A percentile compares a stretch with the other conserved stretches of the same genome.
Conservation (phyloP, 768 basidiomycete genomes). For the Naganishia randhawae region DNA sequence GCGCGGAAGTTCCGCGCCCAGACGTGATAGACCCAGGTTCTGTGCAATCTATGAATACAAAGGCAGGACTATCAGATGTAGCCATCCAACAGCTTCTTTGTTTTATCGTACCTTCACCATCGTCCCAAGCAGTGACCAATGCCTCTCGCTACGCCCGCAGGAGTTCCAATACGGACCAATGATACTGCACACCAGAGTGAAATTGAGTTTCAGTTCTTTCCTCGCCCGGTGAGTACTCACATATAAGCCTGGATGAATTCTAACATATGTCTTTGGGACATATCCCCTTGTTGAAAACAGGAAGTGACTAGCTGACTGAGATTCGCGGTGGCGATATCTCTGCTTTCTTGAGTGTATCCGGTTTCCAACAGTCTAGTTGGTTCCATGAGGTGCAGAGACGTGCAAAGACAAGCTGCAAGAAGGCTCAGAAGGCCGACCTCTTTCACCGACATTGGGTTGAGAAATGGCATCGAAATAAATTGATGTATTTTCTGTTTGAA, state of each 20-base stretch:
- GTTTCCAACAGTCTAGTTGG: neutral
- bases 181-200: neutral
- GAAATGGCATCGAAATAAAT: neutral
- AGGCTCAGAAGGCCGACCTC: neutral
- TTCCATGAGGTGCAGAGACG: constrained; percentile 12
- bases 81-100: neutral
- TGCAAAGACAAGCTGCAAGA: constrained; percentile 7
- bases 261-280: neutral
- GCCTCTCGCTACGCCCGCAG: neutral
- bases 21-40: neutral
- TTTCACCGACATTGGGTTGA: neutral
- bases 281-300: neutral
- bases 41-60: neutral
- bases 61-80: neutral
- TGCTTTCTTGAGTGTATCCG: neutral
- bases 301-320: neutral
- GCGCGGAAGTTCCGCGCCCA: neutral
- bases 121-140: neutral
- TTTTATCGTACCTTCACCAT: constrained; percentile 2
- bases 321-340: neutral
- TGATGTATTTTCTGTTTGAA: neutral
- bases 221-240: neutral
- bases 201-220: neutral
- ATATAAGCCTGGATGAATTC: constrained; percentile 12
- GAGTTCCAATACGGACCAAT: constrained; percentile 13